Conservation (phyloP, 768 basidiomycete species). For the Tricholoma hemisulphureum region DNA sequence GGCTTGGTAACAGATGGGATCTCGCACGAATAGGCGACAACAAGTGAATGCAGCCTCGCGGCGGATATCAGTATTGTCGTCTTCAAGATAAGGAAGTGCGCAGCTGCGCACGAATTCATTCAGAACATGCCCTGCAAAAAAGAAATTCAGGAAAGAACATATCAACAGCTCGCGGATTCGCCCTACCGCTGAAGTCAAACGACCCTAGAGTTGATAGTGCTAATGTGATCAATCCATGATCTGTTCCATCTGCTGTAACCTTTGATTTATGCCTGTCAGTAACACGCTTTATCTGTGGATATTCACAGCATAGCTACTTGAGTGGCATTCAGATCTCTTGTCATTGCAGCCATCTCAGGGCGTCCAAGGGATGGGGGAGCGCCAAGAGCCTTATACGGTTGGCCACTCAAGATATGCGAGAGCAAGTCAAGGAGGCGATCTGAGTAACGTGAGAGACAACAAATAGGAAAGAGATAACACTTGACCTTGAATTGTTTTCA, state of each 20-base stretch:
- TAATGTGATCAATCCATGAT: constrained; percentile 68
- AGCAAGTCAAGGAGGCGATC: constrained; percentile 89
- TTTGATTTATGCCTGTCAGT: constrained; percentile 18
- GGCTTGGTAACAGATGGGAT: constrained; percentile 94
- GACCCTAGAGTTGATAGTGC: constrained; percentile 84
- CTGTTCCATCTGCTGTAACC: constrained; percentile 54
- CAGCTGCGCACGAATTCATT: constrained; percentile 94
- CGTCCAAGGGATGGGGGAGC: constrained; percentile 64
- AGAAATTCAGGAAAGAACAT: constrained; percentile 4
- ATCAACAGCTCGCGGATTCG: neutral
- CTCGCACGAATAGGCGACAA: constrained; percentile 86
- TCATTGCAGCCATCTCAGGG: constrained; percentile 46
- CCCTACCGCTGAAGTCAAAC: constrained; percentile 90
- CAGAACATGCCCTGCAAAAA: constrained; percentile 74
- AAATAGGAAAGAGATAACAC: neutral
- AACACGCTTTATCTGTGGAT: neutral
- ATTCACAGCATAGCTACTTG: constrained; percentile 36
- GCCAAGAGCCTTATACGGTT: constrained; percentile 84
- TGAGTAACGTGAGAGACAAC: constrained; percentile 25
- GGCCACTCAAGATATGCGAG: constrained; percentile 77
- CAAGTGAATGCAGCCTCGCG: constrained; percentile 90
- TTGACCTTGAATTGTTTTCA: constrained; percentile 89
- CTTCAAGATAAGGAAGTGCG: constrained; percentile 90
- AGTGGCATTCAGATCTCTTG: constrained; percentile 50
- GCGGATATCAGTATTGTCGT: constrained; percentile 85